phyloP scores from a whole-genome alignment of 2,329 filamentous ascomycete species.

The Capronia epimyces region DNA sequence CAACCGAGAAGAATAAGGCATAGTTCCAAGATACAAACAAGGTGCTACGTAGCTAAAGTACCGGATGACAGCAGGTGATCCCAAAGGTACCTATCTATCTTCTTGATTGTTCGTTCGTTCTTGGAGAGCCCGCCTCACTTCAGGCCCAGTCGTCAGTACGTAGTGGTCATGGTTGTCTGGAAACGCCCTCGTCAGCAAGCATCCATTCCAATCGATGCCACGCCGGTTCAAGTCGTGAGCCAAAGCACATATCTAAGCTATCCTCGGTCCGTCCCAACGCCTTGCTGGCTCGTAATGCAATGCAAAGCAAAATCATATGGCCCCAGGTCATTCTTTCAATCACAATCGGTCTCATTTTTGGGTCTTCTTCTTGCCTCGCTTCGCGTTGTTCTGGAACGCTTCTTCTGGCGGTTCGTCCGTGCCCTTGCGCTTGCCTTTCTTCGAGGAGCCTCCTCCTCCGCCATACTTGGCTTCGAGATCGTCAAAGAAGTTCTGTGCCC shows the following conservation, averaged over 20 bases:
- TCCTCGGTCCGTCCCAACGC: constrained; percentile 1
- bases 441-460: constrained; percentile 25
- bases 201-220: too few relatives aligned
- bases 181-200: background rate
- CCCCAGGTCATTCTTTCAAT: background rate
- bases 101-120: too few relatives aligned
- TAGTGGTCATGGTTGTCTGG: background rate
- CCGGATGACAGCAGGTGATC: too few relatives aligned
- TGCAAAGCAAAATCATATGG: background rate
- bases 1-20: too few relatives aligned
- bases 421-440: constrained; percentile 43
- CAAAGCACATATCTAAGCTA: too few relatives aligned
- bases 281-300: constrained; percentile 7
- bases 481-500: constrained; percentile 59
- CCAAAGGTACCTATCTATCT: too few relatives aligned
- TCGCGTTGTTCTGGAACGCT: constrained; percentile 47
- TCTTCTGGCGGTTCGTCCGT: constrained; percentile 60
- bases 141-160: too few relatives aligned
- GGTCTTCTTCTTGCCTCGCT: constrained; percentile 29
- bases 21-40: too few relatives aligned
- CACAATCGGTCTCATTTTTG: constrained; percentile 10
- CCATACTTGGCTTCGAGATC: constrained; percentile 71
- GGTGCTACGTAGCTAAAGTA: too few relatives aligned
- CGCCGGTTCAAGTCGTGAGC: too few relatives aligned
- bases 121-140: too few relatives aligned